Percentiles rank a stretch among this genome's conserved stretches.
Conservation (phyloP, 1,139 yeast genomes). For the Pichia cactophila region DNA sequence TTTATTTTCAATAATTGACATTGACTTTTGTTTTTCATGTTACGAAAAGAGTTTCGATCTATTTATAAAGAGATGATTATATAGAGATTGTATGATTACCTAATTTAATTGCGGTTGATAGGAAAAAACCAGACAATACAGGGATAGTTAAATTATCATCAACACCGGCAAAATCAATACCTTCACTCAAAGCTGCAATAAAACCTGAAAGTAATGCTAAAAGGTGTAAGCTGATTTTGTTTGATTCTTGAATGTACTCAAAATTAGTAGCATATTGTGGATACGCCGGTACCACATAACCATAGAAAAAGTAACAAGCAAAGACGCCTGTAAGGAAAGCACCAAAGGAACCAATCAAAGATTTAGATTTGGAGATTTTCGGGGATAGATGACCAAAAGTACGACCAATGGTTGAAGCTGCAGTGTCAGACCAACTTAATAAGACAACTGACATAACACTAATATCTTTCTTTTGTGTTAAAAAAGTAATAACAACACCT, state of each 20-base stretch:
- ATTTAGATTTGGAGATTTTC: constrained; percentile 61
- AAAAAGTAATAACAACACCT: constrained; percentile 68
- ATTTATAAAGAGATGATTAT: too few species aligned
- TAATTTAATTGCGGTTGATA: constrained; percentile 7
- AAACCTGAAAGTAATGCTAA: constrained; percentile 64
- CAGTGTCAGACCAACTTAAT: constrained; percentile 95
- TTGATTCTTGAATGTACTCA: constrained; percentile 57
- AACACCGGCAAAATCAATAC: constrained; percentile 60
- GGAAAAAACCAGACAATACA: constrained; percentile 29
- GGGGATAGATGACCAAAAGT: constrained; percentile 80
- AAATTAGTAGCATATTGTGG: constrained; percentile 40
- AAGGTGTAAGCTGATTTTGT: constrained; percentile 43
- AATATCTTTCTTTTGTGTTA: constrained; percentile 71
- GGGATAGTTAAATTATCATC: constrained; percentile 97
- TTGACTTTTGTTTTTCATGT: too few species aligned
- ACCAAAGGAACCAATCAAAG: constrained; percentile 83
- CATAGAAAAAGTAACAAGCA: constrained; percentile 62
- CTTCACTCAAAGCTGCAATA: constrained; percentile 81
- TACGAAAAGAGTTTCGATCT: too few species aligned
- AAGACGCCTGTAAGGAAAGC: constrained; percentile 70
- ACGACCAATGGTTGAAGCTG: constrained; percentile 91
- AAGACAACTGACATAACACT: constrained; percentile 66
- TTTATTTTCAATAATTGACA: not conserved
- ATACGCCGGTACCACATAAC: constrained; percentile 58
- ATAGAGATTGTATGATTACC: constrained; percentile 4